Conservation (phyloP, 1,284 basidiomycete genomes). For the Athelia psychrophila region DNA sequence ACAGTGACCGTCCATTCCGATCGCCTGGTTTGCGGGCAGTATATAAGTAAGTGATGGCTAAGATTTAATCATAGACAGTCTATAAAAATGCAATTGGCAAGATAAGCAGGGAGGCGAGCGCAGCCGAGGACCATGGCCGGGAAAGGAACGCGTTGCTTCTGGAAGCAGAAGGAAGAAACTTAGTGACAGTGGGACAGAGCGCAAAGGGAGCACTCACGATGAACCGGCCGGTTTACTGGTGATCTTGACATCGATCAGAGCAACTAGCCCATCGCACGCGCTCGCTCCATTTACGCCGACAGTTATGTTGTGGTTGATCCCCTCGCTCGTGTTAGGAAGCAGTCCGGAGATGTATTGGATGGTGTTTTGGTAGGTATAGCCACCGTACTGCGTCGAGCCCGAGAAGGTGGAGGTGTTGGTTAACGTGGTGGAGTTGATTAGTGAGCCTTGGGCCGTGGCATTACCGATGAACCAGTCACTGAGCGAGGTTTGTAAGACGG, state of each 20-base stretch:
- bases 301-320: conserved; percentile 75
- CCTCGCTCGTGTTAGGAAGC: conserved; percentile 63
- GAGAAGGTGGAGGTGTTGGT: conserved; percentile 59
- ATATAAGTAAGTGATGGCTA: too few species aligned
- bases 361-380: conserved; percentile 71
- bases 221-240: conserved; percentile 34
- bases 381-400: conserved; percentile 51
- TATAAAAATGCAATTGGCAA: background rate
- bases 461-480: conserved; percentile 85
- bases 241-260: conserved; percentile 76
- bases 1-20: too few species aligned
- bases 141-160: background rate
- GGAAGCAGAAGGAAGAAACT: background rate
- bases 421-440: conserved; percentile 51
- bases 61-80: background rate
- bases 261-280: conserved; percentile 85
- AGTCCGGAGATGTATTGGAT: conserved; percentile 69
- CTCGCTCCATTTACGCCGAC: conserved; percentile 59
- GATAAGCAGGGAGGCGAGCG: background rate
- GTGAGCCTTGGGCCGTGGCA: conserved; percentile 51
- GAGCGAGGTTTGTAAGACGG: conserved; percentile 2
- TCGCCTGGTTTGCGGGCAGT: too few species aligned
- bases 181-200: background rate
- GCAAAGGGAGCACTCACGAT: conserved; percentile 20
- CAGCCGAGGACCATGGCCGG: background rate